Evolutionary conservation across 805 yeast genomes (phyloP).

Genomic region (Ascoidea asiatica): DNA sequence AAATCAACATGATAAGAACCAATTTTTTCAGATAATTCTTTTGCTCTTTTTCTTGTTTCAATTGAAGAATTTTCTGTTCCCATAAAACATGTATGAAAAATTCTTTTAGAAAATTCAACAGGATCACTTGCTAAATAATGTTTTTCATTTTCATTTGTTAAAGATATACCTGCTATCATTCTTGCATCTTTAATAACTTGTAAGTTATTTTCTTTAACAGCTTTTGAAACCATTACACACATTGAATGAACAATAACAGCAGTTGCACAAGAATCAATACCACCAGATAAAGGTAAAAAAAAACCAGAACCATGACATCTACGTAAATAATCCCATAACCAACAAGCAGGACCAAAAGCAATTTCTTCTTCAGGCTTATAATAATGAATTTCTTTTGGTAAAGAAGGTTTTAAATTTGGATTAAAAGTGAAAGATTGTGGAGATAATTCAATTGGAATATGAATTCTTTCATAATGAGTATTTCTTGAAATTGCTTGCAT

Average conservation of each 20-base stretch:
- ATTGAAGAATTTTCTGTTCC: slow-evolving; percentile 87
- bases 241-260: slow-evolving; percentile 88
- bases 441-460: slow-evolving; percentile 54
- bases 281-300: slow-evolving; percentile 91
- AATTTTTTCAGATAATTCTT: slow-evolving; percentile 54
- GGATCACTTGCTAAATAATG: slow-evolving; percentile 70
- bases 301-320: slow-evolving; percentile 85
- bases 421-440: slow-evolving; percentile 46
- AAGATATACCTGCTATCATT: slow-evolving; percentile 41
- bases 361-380: slow-evolving; percentile 92
- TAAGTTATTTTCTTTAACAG: slow-evolving; percentile 50
- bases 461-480: slow-evolving; percentile 33
- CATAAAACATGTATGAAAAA: slow-evolving; percentile 90
- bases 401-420: slow-evolving; percentile 46
- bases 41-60: slow-evolving; percentile 79
- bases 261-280: slow-evolving; percentile 96
- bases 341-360: slow-evolving; percentile 97
- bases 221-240: slow-evolving; percentile 75
- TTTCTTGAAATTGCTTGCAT: slow-evolving; percentile 39
- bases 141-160: slow-evolving; percentile 19
- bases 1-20: slow-evolving; percentile 87
- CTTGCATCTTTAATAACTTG: slow-evolving; percentile 73
- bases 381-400: slow-evolving; percentile 34
- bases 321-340: slow-evolving; percentile 97
- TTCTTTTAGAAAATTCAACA: slow-evolving; percentile 55